Percentiles rank a stretch among this genome's conserved stretches.
phyloP scores from a whole-genome alignment of 805 yeast genomes.

The Myxozyma nipponensis region DNA sequence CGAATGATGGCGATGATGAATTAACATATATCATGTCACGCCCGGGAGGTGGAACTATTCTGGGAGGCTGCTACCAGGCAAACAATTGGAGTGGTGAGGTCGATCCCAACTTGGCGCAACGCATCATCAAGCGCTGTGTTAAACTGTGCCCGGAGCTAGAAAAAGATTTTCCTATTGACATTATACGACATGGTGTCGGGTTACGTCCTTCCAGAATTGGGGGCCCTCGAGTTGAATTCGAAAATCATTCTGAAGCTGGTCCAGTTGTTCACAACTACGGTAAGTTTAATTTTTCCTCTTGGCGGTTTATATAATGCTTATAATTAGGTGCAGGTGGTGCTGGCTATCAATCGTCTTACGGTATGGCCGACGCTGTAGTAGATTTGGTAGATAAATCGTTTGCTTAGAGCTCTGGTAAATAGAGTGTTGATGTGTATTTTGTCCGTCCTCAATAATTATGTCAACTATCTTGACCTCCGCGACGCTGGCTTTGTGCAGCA shows the following conservation, averaged over 20 bases:
- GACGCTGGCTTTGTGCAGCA: too few species aligned
- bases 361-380: constrained; percentile 50
- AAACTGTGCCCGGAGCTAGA: constrained; percentile 42
- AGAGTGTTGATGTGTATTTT: too few species aligned
- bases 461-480: too few species aligned
- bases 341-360: constrained; percentile 72
- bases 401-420: too few species aligned
- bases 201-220: constrained; percentile 73
- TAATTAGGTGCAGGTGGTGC: constrained; percentile 55
- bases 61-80: constrained; percentile 72
- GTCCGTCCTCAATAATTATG: too few species aligned
- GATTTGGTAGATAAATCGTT: constrained; percentile 28
- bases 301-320: not conserved
- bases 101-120: constrained; percentile 52
- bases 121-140: constrained; percentile 50
- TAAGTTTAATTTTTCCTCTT: not conserved
- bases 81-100: constrained; percentile 62
- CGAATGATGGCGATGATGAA: constrained; percentile 22
- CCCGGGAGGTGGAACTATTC: constrained; percentile 58
- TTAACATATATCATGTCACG: constrained; percentile 31
- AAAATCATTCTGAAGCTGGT: constrained; percentile 38
- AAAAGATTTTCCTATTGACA: constrained; percentile 42
- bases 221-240: constrained; percentile 66
- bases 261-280: constrained; percentile 66
- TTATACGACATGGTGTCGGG: constrained; percentile 66